Conservation (phyloP, 2,329 filamentous ascomycete species). For the Fusarium proliferatum region DNA sequence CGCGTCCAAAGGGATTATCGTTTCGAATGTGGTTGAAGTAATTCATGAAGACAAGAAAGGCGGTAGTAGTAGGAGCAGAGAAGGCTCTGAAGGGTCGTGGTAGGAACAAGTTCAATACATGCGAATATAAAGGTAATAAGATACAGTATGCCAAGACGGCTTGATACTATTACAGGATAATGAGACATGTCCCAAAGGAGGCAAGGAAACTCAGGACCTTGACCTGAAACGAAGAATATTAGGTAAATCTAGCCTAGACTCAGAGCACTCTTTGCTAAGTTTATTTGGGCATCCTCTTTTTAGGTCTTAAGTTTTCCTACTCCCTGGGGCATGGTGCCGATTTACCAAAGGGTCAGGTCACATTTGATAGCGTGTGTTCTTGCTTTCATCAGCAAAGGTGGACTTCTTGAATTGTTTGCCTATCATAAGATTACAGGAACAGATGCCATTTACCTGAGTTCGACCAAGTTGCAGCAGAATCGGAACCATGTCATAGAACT, state of each 20-base stretch:
- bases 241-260: no score
- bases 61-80: not conserved
- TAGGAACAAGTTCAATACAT: not conserved
- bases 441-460: no score
- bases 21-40: constrained; percentile 56
- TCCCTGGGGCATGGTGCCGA: no score
- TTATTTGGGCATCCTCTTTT: no score
- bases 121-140: accelerated
- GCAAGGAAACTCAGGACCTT: not conserved
- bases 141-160: not conserved
- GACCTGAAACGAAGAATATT: no score
- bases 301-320: no score
- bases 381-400: not conserved
- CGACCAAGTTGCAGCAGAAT: accelerated
- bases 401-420: not conserved
- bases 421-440: no score
- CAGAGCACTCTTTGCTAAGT: no score
- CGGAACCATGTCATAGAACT: not conserved
- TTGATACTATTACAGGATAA: accelerated
- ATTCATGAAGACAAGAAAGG: constrained; percentile 38
- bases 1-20: constrained; percentile 49
- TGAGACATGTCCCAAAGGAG: not conserved
- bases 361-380: not conserved
- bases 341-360: not conserved
- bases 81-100: constrained; percentile 22